phyloP scores from a whole-genome alignment of 2,329 filamentous ascomycete genomes.

The Penicillium janthinellum region DNA sequence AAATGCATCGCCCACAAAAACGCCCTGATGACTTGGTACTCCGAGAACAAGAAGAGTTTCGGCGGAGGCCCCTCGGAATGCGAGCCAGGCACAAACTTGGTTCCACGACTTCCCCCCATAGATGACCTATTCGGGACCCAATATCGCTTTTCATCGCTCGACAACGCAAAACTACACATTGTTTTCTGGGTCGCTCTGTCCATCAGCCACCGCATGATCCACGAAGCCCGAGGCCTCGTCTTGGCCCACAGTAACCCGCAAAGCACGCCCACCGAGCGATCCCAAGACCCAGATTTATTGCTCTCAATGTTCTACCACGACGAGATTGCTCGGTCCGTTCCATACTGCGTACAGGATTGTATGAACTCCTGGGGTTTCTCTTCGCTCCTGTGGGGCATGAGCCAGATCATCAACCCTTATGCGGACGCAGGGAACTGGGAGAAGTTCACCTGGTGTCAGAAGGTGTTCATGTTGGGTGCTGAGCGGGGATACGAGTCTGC shows the following conservation, averaged over 20 bases:
- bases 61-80: conserved; percentile 1
- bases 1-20: conserved; percentile 6
- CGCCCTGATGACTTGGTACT: conserved; percentile 4
- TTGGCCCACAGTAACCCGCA: not conserved
- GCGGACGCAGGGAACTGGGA: not conserved
- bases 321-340: not conserved
- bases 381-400: not conserved
- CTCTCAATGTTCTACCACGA: conserved; percentile 1
- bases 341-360: not conserved
- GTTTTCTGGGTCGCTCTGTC: conserved; percentile 6
- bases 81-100: not conserved
- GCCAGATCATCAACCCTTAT: not conserved
- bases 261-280: not conserved
- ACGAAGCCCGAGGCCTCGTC: conserved; percentile 5
- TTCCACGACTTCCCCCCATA: not conserved
- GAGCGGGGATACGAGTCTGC: not conserved
- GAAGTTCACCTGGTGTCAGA: not conserved
- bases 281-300: not conserved
- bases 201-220: conserved; percentile 7
- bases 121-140: conserved; percentile 5
- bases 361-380: not conserved
- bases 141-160: conserved; percentile 5
- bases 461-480: not conserved
- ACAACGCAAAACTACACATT: conserved; percentile 6
- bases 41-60: not conserved